Base-by-base conservation (phyloP, 345 rosid genomes). In the Raphanus sativus region DNA sequence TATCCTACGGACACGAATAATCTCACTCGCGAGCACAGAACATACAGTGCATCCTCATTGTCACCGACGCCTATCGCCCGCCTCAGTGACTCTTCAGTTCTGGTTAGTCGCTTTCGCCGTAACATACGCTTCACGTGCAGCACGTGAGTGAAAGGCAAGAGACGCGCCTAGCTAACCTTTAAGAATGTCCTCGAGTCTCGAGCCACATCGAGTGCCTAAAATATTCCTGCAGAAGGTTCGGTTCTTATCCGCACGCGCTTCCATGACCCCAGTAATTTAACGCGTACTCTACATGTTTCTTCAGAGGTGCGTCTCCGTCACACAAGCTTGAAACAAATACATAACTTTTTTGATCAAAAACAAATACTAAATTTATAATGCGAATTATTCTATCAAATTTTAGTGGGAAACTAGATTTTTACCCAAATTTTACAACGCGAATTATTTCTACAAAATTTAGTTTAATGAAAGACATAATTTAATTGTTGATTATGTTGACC, bases 241-340 rank as follows among this genome's bases (percentile, higher is more conserved):
- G 28, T 63, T 77, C 80, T 70, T 77, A 70, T 40, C 76, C 6
- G 60, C 71, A 70, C 66, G 65, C 70, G 48, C 8, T 63, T 63
- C 70, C 48, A 56, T 56, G 61, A 13, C 10, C 29, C 61, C 61
- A 42, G 12, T 42, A 42, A 42, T 12, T 42, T 42, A 12, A 12
- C 52, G 52, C 52, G 6, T 42, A 42, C 16, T 3, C 52, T 42
- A 42, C 13, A 12, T 42, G 0, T 42, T 42, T 2, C 15, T 42
- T 12, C 52, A 42, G 15, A 42, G 15, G 52, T 12, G 52, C 50
- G 50, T 42, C 12, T 40, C 50, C 50, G 50, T 42, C n/a, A 42
- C 50, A 42, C 45, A 42, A 42, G 50, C 50, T 4, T 42, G 15
- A 42, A 42, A 36, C 40, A 36, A 8, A 36, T 34, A 34, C 40